Evolutionary conservation across 148 eudicot species (phyloP).

Genomic region (Hydrangea macrophylla): DNA sequence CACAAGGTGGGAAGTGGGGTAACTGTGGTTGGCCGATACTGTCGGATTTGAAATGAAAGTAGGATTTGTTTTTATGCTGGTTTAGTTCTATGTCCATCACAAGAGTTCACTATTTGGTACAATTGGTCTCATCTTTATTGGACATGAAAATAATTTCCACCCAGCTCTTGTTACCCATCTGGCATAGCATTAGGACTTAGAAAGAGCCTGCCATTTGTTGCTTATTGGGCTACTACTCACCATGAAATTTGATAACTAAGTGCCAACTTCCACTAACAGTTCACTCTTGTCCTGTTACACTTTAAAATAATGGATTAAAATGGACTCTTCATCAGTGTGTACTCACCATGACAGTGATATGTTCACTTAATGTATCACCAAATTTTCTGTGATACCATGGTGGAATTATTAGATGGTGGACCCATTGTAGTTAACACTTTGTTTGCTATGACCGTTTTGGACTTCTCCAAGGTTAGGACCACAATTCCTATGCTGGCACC

Average conservation of each 20-base stretch:
- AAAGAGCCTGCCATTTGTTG: slow-evolving; percentile 22
- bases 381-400: too few species aligned
- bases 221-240: slow-evolving; percentile 2
- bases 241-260: background rate
- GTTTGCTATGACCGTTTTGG: too few species aligned
- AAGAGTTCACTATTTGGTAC: slow-evolving; percentile 15
- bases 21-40: slow-evolving; percentile 16
- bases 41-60: slow-evolving; percentile 16
- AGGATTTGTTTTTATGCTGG: background rate
- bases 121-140: slow-evolving; percentile 31
- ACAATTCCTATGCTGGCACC: background rate
- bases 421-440: background rate
- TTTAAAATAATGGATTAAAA: background rate
- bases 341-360: background rate
- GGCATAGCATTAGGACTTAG: slow-evolving; percentile 21
- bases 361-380: too few species aligned
- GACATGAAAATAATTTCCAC: slow-evolving; percentile 27
- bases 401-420: too few species aligned
- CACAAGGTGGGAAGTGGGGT: slow-evolving; percentile 27
- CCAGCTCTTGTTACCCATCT: slow-evolving; percentile 31
- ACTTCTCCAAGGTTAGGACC: background rate
- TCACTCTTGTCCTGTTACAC: slow-evolving; percentile 7
- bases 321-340: slow-evolving; percentile 7
- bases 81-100: slow-evolving; percentile 17
- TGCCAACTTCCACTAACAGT: slow-evolving; percentile 18